Evolutionary conservation across 1,284 basidiomycete species (phyloP), one percentile per base, ranked within the genome.

Genomic region (Fistulinella cinereoalba): DNA sequence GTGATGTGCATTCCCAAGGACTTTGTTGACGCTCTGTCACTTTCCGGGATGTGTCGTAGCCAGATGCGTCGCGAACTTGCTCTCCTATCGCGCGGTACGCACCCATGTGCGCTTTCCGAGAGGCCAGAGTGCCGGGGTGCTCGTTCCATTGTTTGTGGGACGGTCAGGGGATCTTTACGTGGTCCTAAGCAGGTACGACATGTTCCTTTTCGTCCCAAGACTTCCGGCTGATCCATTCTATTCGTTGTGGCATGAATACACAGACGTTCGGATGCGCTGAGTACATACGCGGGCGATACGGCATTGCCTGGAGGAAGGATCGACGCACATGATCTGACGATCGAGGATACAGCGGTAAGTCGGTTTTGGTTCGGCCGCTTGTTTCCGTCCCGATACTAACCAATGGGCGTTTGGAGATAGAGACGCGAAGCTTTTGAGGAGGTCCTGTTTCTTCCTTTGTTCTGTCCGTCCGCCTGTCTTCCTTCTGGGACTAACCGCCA

Each of bases 241-340:
- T 32, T 32, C 29, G 11, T 32, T 6, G 32, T 33, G 16, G 16
- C 12, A 32, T 32, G 29, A 28, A 31, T 22, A 9, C 25, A 4
- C 46, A 92, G 89, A 50, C 82, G 91, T 1, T 81, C 89, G 1
- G 73, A 83, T 0, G 78, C 77, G 1, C 68, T 93, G 57, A 72
- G 82, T 34, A 77, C 83, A 4, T 94, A 87, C 56, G 87, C 89
- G 1, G 86, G 88, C 0, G 90, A 93, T 63, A 93, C 91, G 0
- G 85, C 88, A 2, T 67, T 93, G 4, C 90, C 90, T 1, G 91
- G 91, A 4, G 90, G 91, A 0, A 90, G 84, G 59, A 75, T 83
- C 16, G 91, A 93, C 23, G 71, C 71, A 2, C 72, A 70, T 18
- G 91, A 93, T 61, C 64, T 60, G 52, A 80, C 76, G 34, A 70